These are phyloP conservation scores for Umbelopsis sp. DNA, from an alignment of 192 early-diverging fungal genomes.

Conservation along the genomic window DNA sequence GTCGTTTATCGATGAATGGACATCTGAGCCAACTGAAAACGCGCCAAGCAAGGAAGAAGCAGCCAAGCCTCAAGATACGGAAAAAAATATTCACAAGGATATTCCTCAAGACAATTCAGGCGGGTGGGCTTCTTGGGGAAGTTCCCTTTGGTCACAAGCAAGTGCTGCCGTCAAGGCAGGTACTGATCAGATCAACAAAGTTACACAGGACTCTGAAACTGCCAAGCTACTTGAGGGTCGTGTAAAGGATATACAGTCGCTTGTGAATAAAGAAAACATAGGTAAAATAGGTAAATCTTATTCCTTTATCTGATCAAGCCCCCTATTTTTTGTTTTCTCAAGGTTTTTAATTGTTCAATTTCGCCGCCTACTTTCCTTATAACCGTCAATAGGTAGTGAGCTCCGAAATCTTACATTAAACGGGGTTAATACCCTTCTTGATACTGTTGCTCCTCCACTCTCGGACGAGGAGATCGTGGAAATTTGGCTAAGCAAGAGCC, in stretches of 20 bases:
- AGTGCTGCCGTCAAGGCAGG: constrained; percentile 60
- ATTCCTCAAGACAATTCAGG: background rate
- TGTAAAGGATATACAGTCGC: constrained; percentile 43
- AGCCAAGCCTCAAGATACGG: background rate
- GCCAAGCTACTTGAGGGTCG: constrained; percentile 50
- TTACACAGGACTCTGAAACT: constrained; percentile 49
- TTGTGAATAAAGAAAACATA: constrained; percentile 61
- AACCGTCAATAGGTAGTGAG: constrained; percentile 39
- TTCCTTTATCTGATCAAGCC: too few species aligned
- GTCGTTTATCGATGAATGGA: constrained; percentile 22
- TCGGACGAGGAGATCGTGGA: constrained; percentile 63
- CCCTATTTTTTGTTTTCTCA: too few species aligned
- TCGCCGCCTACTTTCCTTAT: too few species aligned
- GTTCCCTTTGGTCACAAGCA: constrained; percentile 50
- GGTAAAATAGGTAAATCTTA: constrained; percentile 50
- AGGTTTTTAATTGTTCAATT: too few species aligned
- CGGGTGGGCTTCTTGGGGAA: constrained; percentile 48
- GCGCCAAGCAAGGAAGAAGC: background rate
- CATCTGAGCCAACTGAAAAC: background rate
- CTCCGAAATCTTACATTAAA: constrained; percentile 48
- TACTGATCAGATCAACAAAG: constrained; percentile 53
- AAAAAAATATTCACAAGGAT: background rate
- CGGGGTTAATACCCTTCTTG: constrained; percentile 50
- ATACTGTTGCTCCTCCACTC: constrained; percentile 61
- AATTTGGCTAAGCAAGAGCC: constrained; percentile 58